Evolutionary conservation across 2,329 filamentous ascomycete species (phyloP), one percentile per base, ranked within the genome.

Genomic region (Cryphonectria japonica): DNA sequence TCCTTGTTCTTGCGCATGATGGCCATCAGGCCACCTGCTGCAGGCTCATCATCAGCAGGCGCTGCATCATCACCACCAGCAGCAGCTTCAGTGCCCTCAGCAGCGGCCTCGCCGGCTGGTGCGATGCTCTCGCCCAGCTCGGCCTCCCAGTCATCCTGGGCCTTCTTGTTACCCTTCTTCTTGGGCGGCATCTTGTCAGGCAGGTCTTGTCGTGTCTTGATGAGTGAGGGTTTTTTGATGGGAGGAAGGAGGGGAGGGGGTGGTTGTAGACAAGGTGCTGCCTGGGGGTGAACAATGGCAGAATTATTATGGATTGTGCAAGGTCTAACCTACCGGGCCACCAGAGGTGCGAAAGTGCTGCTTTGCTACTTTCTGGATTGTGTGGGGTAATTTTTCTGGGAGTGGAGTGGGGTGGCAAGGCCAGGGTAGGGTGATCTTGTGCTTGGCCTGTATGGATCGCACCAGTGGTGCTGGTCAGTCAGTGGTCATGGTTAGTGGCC

Each of bases 121-220:
- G 89, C 88, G 78, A 90, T 87, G 73, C 86, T 85, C 84, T 98
- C 95, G 78, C 94, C 95, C 69, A 98, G 86, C 74, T 97, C 94
- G 69, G 93, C 91, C 82, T 98, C 96, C 95, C 95, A 98, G 86
- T 98, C 94, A 78, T 97, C 93, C 79, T 93, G 89, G 79, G 86
- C 89, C 87, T 95, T 97, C 83, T 91, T 92, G 80, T 91, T 92
- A 77, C 85, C 85, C 89, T 97, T 98, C 88, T 96, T 97, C 86
- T 98, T 98, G 74, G 95, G 95, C 79, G 95, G 85, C 95, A 98
- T 98, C 73, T 82, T 86, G 82, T 73, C 73, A 76, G 74, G 22
- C 32, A 26, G 60, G 60, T 13, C 13, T 41, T 63, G 19, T 59
- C 5, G 32, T 43, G 34, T 59, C 41, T 32, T 3, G 19, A 19